These are phyloP conservation scores for Papiliotrema laurentii DNA, from an alignment of 1,284 basidiomycete genomes.

Conservation along the genomic window DNA sequence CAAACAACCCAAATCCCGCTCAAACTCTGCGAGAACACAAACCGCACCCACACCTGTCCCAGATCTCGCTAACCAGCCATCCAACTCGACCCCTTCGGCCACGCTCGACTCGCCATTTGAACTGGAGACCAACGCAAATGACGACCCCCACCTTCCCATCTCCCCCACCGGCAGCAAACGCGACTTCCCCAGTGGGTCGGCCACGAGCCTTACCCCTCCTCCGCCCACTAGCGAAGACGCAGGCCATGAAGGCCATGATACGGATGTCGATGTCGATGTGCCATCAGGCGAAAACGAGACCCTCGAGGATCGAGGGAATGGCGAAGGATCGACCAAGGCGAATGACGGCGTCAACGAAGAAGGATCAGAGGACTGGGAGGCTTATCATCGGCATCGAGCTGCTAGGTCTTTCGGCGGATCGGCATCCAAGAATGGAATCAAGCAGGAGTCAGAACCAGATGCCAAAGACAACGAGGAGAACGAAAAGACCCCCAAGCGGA, in stretches of 20 bases:
- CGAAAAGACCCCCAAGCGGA: constrained; percentile 15
- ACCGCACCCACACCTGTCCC: constrained; percentile 5
- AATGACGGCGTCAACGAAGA: too few relatives aligned
- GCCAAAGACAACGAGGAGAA: constrained; percentile 15
- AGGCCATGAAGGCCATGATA: too few relatives aligned
- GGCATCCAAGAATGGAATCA: constrained; percentile 7
- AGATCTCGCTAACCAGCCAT: constrained; percentile 6
- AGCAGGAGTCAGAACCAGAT: constrained; percentile 37
- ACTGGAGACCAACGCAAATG: background rate
- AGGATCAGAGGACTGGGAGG: constrained; percentile 26
- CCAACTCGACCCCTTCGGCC: background rate
- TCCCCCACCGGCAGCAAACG: background rate
- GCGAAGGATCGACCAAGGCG: too few relatives aligned
- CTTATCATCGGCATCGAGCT: constrained; percentile 25
- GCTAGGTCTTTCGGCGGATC: constrained; percentile 19
- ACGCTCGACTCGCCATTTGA: background rate
- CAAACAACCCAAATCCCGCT: constrained; percentile 28
- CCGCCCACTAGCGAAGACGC: constrained; percentile 32
- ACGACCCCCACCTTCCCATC: background rate
- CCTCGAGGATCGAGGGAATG: too few relatives aligned
- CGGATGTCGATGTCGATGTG: constrained; percentile 10
- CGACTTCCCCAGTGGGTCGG: constrained; percentile 15
- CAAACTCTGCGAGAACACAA: constrained; percentile 28
- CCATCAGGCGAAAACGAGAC: constrained; percentile 3
- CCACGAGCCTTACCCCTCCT: constrained; percentile 32